These are phyloP conservation scores for Pseudogymnoascus sp. DNA, from an alignment of 2,329 filamentous ascomycete species.

Conservation along the genomic window DNA sequence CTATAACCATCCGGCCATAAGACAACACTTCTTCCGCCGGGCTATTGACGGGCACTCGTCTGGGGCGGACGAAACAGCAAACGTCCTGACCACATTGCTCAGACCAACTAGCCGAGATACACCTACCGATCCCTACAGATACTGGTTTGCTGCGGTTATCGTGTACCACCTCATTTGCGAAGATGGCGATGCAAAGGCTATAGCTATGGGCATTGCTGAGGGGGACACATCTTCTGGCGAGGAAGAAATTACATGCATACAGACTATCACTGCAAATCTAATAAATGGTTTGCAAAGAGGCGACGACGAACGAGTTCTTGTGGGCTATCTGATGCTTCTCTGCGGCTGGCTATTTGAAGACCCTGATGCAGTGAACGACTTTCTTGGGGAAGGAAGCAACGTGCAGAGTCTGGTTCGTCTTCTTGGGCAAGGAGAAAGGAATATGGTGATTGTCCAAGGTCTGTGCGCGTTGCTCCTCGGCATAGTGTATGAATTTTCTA, in stretches of 20 bases:
- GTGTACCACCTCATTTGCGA: slow-evolving; percentile 80
- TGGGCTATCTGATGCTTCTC: slow-evolving; percentile 85
- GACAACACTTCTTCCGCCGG: slow-evolving; percentile 73
- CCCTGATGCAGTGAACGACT: slow-evolving; percentile 82
- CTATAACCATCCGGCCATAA: slow-evolving; percentile 68
- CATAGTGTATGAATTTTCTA: slow-evolving; percentile 92
- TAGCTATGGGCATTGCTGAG: slow-evolving; percentile 75
- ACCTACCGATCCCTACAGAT: slow-evolving; percentile 72
- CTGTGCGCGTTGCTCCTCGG: slow-evolving; percentile 78
- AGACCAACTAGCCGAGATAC: slow-evolving; percentile 51
- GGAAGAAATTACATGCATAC: slow-evolving; percentile 90
- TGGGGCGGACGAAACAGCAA: slow-evolving; percentile 73
- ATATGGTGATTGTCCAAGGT: slow-evolving; percentile 64
- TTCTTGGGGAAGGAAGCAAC: slow-evolving; percentile 84
- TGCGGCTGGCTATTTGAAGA: slow-evolving; percentile 90
- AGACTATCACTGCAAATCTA: slow-evolving; percentile 79
- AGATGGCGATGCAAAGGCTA: slow-evolving; percentile 66
- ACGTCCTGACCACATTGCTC: slow-evolving; percentile 77
- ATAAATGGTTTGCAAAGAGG: slow-evolving; percentile 66
- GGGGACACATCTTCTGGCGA: slow-evolving; percentile 84
- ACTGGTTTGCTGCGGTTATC: slow-evolving; percentile 83
- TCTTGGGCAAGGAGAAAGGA: slow-evolving; percentile 48
- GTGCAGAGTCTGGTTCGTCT: slow-evolving; percentile 77
- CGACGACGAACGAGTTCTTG: slow-evolving; percentile 68
- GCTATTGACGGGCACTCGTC: slow-evolving; percentile 81